phyloP scores from a whole-genome alignment of 2,329 filamentous ascomycete species.

The Penicillium paneum region DNA sequence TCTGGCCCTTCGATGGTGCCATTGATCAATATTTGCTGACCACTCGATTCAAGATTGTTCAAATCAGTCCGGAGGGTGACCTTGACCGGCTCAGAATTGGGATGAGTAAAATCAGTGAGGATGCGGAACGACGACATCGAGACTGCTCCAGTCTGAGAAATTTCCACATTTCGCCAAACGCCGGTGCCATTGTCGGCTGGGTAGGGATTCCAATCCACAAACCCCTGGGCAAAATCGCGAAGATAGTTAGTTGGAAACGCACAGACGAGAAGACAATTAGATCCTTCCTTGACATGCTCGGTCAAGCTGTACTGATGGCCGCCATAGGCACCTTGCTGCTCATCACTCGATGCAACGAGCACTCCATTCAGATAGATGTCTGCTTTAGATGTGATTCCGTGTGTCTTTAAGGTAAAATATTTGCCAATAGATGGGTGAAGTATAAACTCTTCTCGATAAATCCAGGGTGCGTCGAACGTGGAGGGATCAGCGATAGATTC shows the following conservation, averaged over 20 bases:
- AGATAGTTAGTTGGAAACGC: slow-evolving; percentile 59
- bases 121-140: slow-evolving; percentile 47
- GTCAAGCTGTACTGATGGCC: slow-evolving; percentile 58
- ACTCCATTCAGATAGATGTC: slow-evolving; percentile 60
- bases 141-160: slow-evolving; percentile 56
- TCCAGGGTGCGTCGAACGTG: slow-evolving; percentile 54
- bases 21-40: slow-evolving; percentile 20
- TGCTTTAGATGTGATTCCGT: slow-evolving; percentile 60
- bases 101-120: slow-evolving; percentile 41
- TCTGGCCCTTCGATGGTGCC: slow-evolving; percentile 20
- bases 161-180: slow-evolving; percentile 58
- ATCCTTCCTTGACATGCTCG: slow-evolving; percentile 31
- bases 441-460: slow-evolving; percentile 56
- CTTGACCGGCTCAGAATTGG: slow-evolving; percentile 37
- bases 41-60: slow-evolving; percentile 29
- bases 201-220: slow-evolving; percentile 62
- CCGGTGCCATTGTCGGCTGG: slow-evolving; percentile 62
- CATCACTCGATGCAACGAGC: slow-evolving; percentile 47
- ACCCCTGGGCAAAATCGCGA: slow-evolving; percentile 58
- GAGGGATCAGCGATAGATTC: slow-evolving; percentile 43
- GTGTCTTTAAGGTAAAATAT: slow-evolving; percentile 54
- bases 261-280: slow-evolving; percentile 54
- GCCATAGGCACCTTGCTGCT: slow-evolving; percentile 56
- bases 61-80: slow-evolving; percentile 43
- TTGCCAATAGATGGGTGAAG: slow-evolving; percentile 35